phyloP scores from a whole-genome alignment of 2,329 filamentous ascomycete species.

The Bipolaris zeicola region DNA sequence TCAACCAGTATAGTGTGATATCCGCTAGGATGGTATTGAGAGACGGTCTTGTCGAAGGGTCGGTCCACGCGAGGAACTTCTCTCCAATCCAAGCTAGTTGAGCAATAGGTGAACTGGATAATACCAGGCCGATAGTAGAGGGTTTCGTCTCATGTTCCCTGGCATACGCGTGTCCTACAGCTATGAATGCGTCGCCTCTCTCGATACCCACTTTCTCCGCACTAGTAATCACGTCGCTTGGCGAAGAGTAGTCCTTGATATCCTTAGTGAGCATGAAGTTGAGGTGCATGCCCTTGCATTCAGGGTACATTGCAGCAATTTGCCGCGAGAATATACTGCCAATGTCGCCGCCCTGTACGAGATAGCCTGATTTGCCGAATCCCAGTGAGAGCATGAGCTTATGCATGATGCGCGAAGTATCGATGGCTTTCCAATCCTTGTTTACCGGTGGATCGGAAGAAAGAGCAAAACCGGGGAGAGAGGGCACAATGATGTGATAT shows the following conservation, averaged over 20 bases:
- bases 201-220: constrained; percentile 49
- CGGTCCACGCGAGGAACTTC: constrained; percentile 62
- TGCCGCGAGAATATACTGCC: constrained; percentile 54
- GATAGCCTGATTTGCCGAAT: constrained; percentile 56
- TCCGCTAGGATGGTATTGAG: constrained; percentile 55
- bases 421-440: constrained; percentile 50
- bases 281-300: constrained; percentile 54
- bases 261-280: constrained; percentile 37
- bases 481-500: constrained; percentile 63
- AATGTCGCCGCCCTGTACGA: constrained; percentile 64
- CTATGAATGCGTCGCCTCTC: constrained; percentile 48
- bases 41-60: constrained; percentile 45
- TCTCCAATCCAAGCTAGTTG: constrained; percentile 65
- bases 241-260: constrained; percentile 20
- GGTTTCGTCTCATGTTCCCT: constrained; percentile 61
- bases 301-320: constrained; percentile 50
- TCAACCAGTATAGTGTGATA: constrained; percentile 63
- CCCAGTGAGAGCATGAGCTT: constrained; percentile 60
- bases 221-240: constrained; percentile 28
- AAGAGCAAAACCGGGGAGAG: constrained; percentile 61
- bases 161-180: constrained; percentile 57
- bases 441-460: constrained; percentile 56
- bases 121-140: constrained; percentile 61
- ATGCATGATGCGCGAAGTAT: constrained; percentile 56
- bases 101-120: constrained; percentile 61